A percentile compares a stretch with the other conserved stretches of the same genome.
phyloP scores from a whole-genome alignment of 768 basidiomycete species.

The Leccinum fibrillosum region DNA sequence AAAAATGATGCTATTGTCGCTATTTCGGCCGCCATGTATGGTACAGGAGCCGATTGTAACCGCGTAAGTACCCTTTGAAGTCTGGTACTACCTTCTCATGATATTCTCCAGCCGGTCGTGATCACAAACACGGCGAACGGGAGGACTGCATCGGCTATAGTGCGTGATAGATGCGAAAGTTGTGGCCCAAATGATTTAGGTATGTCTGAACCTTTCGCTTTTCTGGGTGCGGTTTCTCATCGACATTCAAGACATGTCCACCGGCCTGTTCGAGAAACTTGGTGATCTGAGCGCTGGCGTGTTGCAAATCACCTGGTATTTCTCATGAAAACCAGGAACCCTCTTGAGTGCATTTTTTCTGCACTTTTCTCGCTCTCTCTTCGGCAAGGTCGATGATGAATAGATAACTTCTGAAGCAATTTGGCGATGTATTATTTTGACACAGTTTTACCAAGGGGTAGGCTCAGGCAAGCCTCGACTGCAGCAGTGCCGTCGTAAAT shows the following conservation, averaged over 20 bases:
- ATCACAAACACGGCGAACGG: slow-evolving; percentile 60
- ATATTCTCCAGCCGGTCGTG: slow-evolving; percentile 46
- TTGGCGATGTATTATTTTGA: slow-evolving; percentile 24
- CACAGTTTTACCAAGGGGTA: slow-evolving; percentile 3
- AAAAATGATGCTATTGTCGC: slow-evolving; percentile 59
- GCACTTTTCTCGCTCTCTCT: neutral
- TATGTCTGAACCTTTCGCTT: slow-evolving; percentile 29
- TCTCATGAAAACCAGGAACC: slow-evolving; percentile 40
- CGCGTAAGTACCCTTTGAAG: slow-evolving; percentile 41
- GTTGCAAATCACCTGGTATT: slow-evolving; percentile 56
- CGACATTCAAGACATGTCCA: slow-evolving; percentile 57
- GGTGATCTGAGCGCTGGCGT: slow-evolving; percentile 46
- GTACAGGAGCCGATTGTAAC: slow-evolving; percentile 53
- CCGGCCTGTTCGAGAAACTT: slow-evolving; percentile 53
- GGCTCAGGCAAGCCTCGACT: slow-evolving; percentile 21
- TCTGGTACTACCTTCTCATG: slow-evolving; percentile 7
- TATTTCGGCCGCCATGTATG: slow-evolving; percentile 52
- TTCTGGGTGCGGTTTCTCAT: slow-evolving; percentile 6
- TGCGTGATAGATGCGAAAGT: slow-evolving; percentile 56
- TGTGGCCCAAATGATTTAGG: slow-evolving; percentile 57
- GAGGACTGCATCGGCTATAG: slow-evolving; percentile 44
- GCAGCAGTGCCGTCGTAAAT: slow-evolving; percentile 12
- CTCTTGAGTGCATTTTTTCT: slow-evolving; percentile 27
- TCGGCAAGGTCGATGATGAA: slow-evolving; percentile 5
- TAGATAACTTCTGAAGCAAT: slow-evolving; percentile 9